Evolutionary conservation across 1,139 yeast species (phyloP).

Genomic region (Magnusiomyces tetraspermus): DNA sequence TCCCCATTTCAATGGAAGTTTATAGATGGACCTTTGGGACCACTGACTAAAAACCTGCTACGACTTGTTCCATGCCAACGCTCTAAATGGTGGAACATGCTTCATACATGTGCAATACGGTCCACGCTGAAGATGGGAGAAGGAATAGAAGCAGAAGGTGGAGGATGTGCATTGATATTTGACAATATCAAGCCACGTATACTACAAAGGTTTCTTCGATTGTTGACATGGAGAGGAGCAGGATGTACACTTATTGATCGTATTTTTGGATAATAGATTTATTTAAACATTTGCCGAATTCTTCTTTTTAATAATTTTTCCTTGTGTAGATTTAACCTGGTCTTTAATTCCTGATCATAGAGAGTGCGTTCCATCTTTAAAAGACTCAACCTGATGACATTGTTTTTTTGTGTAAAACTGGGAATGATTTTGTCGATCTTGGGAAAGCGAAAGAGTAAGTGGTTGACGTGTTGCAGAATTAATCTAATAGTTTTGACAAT

Average conservation of each 20-base stretch:
- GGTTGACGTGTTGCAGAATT: neutral
- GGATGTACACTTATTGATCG: conserved; percentile 29
- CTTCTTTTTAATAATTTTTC: neutral
- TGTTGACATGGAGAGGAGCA: conserved; percentile 30
- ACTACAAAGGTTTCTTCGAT: conserved; percentile 24
- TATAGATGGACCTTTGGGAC: conserved; percentile 90
- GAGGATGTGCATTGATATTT: conserved; percentile 28
- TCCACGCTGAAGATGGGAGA: conserved; percentile 69
- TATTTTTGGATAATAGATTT: conserved; percentile 25
- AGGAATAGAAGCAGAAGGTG: conserved; percentile 79
- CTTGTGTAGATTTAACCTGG: neutral
- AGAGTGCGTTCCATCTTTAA: neutral
- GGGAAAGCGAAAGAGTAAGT: neutral
- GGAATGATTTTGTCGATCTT: neutral
- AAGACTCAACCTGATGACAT: neutral
- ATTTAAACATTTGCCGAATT: neutral
- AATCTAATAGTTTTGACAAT: neutral
- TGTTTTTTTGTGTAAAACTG: neutral
- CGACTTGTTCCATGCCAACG: conserved; percentile 71
- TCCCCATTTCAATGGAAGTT: conserved; percentile 85
- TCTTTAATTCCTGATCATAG: neutral
- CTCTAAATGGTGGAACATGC: conserved; percentile 72
- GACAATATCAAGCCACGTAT: conserved; percentile 26
- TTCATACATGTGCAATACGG: conserved; percentile 70
- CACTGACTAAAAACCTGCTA: conserved; percentile 63